phyloP scores from a whole-genome alignment of 768 basidiomycete genomes.

The Clavulina sp. region DNA sequence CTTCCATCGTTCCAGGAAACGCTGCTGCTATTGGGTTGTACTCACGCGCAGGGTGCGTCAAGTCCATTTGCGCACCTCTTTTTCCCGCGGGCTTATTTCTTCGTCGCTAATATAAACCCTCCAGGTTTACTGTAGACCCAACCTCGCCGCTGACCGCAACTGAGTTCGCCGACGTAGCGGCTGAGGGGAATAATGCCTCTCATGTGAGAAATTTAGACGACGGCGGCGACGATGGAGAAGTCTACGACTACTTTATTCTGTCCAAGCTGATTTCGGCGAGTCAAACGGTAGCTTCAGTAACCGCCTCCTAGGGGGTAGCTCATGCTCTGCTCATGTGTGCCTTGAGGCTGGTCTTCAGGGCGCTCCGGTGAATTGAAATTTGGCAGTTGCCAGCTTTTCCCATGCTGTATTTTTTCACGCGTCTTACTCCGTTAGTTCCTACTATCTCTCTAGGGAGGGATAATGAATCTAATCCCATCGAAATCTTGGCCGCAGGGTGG shows the following conservation, averaged over 20 bases:
- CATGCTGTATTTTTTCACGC: no score
- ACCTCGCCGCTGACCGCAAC: conserved; percentile 6
- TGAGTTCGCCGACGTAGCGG: background rate
- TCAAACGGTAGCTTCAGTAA: no score
- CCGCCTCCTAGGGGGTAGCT: no score
- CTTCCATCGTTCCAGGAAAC: conserved; percentile 6
- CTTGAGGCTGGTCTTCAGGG: no score
- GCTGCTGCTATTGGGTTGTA: conserved; percentile 12
- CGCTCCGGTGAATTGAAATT: no score
- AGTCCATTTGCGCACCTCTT: background rate
- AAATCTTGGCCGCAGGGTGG: no score
- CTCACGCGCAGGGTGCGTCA: conserved; percentile 9
- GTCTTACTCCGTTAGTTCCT: no score
- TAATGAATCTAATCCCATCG: no score
- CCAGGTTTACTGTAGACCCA: conserved; percentile 7
- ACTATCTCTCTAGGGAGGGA: no score
- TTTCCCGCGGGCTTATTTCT: background rate
- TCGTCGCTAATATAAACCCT: background rate
- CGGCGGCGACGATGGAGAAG: conserved; percentile 3
- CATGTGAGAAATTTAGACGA: conserved; percentile 2
- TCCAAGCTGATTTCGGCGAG: conserved; percentile 7
- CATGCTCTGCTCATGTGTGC: no score
- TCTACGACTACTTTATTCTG: conserved; percentile 9
- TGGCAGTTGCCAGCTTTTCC: no score
- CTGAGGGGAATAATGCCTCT: background rate